Evolutionary conservation across 495 filamentous ascomycete genomes (phyloP).

Genomic region (Neurospora sp.): DNA sequence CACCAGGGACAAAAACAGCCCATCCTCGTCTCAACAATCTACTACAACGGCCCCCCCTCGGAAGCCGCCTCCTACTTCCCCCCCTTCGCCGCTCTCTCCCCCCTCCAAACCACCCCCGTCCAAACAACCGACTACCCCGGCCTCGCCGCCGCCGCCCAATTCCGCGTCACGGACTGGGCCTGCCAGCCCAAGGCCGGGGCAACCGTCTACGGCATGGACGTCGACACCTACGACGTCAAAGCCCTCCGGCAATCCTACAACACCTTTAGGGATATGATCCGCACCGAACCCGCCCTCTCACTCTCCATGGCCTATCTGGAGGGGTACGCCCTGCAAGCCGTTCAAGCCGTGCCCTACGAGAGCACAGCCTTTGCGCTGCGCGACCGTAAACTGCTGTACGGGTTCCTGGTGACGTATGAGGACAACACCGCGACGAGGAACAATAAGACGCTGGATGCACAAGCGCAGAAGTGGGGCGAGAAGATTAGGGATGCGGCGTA

Average conservation of each 20-base stretch:
- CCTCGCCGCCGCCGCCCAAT: conserved; percentile 30
- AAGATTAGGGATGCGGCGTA: conserved; percentile 26
- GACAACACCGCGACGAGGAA: not conserved
- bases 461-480: conserved; percentile 17
- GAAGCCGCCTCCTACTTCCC: conserved; percentile 29
- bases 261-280: conserved; percentile 22
- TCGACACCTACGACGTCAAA: conserved; percentile 31
- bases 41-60: conserved; percentile 32
- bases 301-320: conserved; percentile 42
- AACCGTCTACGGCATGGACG: conserved; percentile 36
- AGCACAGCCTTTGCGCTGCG: conserved; percentile 38
- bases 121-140: conserved; percentile 28
- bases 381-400: conserved; percentile 28
- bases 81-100: conserved; percentile 32
- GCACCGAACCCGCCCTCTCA: conserved; percentile 10
- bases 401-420: conserved; percentile 24
- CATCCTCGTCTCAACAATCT: conserved; percentile 36
- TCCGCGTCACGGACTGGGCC: conserved; percentile 18
- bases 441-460: not conserved
- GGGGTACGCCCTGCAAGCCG: conserved; percentile 37
- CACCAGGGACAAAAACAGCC: conserved; percentile 13
- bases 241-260: conserved; percentile 33
- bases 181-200: conserved; percentile 32
- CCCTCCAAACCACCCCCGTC: conserved; percentile 17
- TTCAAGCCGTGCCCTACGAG: conserved; percentile 26